phyloP scores from a whole-genome alignment of 805 yeast genomes.

The Candida oleophila region DNA sequence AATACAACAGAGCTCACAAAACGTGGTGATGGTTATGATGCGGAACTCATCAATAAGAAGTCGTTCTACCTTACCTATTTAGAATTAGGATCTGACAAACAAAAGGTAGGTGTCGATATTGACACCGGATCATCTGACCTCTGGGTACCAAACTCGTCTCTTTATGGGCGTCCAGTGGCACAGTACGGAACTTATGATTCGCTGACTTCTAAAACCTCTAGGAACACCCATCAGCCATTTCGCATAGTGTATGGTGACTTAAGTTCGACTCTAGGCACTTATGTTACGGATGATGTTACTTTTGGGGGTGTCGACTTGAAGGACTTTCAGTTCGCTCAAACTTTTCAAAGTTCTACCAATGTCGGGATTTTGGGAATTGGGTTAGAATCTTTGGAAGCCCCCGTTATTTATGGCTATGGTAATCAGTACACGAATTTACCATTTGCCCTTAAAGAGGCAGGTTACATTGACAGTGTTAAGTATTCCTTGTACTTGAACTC shows the following conservation, averaged over 20 bases:
- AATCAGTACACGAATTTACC: constrained; percentile 34
- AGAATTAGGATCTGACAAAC: not conserved
- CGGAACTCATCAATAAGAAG: not conserved
- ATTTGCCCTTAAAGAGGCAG: constrained; percentile 27
- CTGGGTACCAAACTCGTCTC: constrained; percentile 5
- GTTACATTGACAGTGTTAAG: constrained; percentile 31
- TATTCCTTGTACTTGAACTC: constrained; percentile 37
- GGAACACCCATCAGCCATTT: constrained; percentile 29
- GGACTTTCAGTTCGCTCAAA: constrained; percentile 5
- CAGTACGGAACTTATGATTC: constrained; percentile 40
- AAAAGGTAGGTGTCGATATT: not conserved
- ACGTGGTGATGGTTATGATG: not conserved
- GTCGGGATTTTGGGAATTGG: constrained; percentile 7
- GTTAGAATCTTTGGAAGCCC: constrained; percentile 2
- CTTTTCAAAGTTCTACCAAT: not conserved
- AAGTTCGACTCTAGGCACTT: constrained; percentile 42
- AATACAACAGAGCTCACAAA: not conserved
- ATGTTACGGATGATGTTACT: constrained; percentile 28
- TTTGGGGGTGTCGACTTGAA: constrained; percentile 3
- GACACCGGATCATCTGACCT: constrained; percentile 9
- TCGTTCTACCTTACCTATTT: not conserved
- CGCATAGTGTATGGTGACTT: constrained; percentile 41
- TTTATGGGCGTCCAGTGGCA: constrained; percentile 17
- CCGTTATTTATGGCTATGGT: constrained; percentile 5
- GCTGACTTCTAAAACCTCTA: constrained; percentile 29